Evolutionary conservation across 306 rosid species (phyloP).

Genomic region (Cicer pinnatifidum): DNA sequence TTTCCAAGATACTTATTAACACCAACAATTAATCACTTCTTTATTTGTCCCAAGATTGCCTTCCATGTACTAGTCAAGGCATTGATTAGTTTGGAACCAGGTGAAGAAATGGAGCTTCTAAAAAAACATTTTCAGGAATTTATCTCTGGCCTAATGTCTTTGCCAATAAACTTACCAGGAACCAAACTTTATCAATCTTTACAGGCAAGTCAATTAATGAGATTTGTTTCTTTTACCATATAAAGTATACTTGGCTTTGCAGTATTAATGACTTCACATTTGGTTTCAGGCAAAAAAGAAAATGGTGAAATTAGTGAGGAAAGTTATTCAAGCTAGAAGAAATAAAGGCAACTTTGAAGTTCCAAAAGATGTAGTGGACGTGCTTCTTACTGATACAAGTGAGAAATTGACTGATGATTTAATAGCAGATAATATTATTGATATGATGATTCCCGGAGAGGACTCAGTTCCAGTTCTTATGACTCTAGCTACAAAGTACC

Average conservation of each 20-base stretch:
- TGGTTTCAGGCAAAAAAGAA: constrained; percentile 87
- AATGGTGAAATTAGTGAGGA: constrained; percentile 74
- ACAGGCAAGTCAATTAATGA: constrained; percentile 59
- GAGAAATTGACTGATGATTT: constrained; percentile 71
- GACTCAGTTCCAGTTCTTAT: constrained; percentile 95
- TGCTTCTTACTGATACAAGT: constrained; percentile 76
- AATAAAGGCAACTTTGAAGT: constrained; percentile 47
- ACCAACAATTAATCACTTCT: constrained; percentile 43
- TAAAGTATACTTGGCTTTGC: background rate
- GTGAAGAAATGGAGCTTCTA: constrained; percentile 78
- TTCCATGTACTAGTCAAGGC: constrained; percentile 89
- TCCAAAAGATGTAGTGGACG: constrained; percentile 85
- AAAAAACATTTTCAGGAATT: constrained; percentile 80
- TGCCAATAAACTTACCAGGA: constrained; percentile 91
- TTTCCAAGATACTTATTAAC: constrained; percentile 48
- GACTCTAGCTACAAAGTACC: constrained; percentile 80
- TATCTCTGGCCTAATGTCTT: constrained; percentile 91
- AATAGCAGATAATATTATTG: constrained; percentile 91
- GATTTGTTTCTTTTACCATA: constrained; percentile 22
- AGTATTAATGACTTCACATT: constrained; percentile 14
- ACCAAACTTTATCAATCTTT: constrained; percentile 78
- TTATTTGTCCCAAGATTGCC: constrained; percentile 70
- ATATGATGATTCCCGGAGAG: constrained; percentile 99
- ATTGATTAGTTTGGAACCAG: constrained; percentile 82
- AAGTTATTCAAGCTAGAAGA: constrained; percentile 63